Evolutionary conservation across 2,329 filamentous ascomycete genomes (phyloP).

Genomic region (Colletotrichum lini): DNA sequence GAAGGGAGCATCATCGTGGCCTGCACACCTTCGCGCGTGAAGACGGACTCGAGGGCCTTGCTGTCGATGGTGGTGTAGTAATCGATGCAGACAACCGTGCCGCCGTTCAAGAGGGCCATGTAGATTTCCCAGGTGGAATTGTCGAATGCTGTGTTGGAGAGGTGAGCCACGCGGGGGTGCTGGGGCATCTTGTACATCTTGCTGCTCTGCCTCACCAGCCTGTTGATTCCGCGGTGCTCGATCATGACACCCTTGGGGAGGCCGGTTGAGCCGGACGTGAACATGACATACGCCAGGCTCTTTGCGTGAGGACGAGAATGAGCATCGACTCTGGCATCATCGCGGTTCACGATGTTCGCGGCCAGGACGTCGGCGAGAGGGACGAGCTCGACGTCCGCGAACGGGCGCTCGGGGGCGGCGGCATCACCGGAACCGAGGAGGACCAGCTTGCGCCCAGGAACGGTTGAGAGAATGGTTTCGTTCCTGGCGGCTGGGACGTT

Average conservation of each 20-base stretch:
- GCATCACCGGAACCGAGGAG: neutral
- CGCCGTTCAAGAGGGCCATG: neutral
- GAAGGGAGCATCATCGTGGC: neutral
- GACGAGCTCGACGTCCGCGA: neutral
- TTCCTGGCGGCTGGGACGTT: conserved; percentile 36
- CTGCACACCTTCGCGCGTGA: neutral
- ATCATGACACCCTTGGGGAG: conserved; percentile 17
- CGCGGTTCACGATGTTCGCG: neutral
- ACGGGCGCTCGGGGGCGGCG: neutral
- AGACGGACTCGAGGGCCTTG: neutral
- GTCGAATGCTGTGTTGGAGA: conserved; percentile 11
- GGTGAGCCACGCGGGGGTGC: neutral
- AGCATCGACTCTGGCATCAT: neutral
- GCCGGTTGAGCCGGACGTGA: conserved; percentile 9
- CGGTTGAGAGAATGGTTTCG: neutral
- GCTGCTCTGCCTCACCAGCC: neutral
- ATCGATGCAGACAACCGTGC: neutral
- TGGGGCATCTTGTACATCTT: neutral
- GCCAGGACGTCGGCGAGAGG: conserved; percentile 1
- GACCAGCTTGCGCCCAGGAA: neutral
- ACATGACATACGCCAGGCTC: conserved; percentile 14
- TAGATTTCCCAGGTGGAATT: neutral
- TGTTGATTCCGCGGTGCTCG: conserved; percentile 4
- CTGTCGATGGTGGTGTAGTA: conserved; percentile 8
- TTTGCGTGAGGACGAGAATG: neutral